Evolutionary conservation across 768 basidiomycete genomes (phyloP).

Genomic region (Mrakia gelida): DNA sequence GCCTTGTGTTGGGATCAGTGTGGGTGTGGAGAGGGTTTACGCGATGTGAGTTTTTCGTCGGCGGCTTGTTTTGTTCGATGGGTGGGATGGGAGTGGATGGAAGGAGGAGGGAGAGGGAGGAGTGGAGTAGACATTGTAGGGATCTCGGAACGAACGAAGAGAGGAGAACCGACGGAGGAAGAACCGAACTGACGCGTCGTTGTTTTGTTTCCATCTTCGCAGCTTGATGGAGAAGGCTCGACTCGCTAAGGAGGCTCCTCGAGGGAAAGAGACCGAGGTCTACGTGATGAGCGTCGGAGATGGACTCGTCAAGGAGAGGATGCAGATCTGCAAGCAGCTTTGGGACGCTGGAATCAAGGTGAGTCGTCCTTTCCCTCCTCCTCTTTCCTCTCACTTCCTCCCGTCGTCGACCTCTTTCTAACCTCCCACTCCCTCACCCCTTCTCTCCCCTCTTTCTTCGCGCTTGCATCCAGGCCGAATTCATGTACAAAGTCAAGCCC

Average conservation of each 20-base stretch:
- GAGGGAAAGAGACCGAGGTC: conserved; percentile 87
- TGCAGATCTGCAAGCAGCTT: conserved; percentile 70
- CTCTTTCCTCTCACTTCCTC: neutral
- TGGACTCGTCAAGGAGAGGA: conserved; percentile 77
- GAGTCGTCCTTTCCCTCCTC: conserved; percentile 34
- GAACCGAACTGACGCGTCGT: neutral
- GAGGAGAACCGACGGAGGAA: no score
- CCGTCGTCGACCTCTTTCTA: neutral
- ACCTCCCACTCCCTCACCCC: neutral
- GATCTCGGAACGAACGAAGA: no score
- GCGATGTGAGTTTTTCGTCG: conserved; percentile 53
- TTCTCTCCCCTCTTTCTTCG: neutral
- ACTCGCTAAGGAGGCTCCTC: conserved; percentile 50
- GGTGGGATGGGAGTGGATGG: no score
- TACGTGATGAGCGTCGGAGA: conserved; percentile 90
- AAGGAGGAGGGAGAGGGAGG: no score
- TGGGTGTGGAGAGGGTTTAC: conserved; percentile 91
- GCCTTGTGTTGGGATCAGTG: conserved; percentile 87
- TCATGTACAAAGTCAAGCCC: conserved; percentile 86
- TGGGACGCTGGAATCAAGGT: conserved; percentile 86
- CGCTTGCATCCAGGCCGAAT: conserved; percentile 76
- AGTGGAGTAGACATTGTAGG: no score
- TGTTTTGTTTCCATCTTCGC: neutral
- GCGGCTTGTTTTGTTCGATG: no score
- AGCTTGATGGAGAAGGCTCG: conserved; percentile 54